Conservation (phyloP, 805 yeast species). For the Hemisphaericaspora nanyangensis region DNA sequence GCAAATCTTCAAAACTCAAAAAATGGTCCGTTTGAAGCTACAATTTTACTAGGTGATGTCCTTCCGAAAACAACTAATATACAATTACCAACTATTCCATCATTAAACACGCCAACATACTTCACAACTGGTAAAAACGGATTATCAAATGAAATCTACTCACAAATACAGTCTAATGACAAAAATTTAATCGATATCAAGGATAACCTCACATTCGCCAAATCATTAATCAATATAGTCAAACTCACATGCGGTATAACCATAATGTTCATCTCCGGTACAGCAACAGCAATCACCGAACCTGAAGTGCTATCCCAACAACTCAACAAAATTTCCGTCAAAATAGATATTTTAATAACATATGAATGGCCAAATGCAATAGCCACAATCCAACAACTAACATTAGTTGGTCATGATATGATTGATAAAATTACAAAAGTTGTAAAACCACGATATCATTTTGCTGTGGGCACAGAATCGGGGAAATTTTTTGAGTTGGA, state of each 20-base stretch:
- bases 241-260: constrained; percentile 43
- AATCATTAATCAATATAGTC: constrained; percentile 27
- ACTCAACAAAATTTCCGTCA: constrained; percentile 3
- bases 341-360: constrained; percentile 53
- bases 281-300: constrained; percentile 3
- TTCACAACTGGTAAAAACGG: constrained; percentile 21
- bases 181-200: constrained; percentile 13
- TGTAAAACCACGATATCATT: constrained; percentile 63
- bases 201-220: constrained; percentile 27
- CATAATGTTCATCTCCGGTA: constrained; percentile 42
- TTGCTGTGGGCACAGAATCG: constrained; percentile 48
- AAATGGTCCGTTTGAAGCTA: constrained; percentile 64
- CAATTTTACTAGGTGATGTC: constrained; percentile 50
- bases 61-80: constrained; percentile 7
- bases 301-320: constrained; percentile 5
- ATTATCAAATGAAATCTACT: constrained; percentile 8
- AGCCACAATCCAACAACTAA: constrained; percentile 40
- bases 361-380: constrained; percentile 50
- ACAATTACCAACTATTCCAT: constrained; percentile 16
- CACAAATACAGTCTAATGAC: neutral
- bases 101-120: constrained; percentile 22
- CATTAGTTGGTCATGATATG: constrained; percentile 39
- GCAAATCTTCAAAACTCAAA: constrained; percentile 49
- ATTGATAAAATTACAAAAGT: constrained; percentile 45
- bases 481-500: constrained; percentile 51